Evolutionary conservation across 768 basidiomycete genomes (phyloP).

Genomic region (Ephemerocybe angulata): DNA sequence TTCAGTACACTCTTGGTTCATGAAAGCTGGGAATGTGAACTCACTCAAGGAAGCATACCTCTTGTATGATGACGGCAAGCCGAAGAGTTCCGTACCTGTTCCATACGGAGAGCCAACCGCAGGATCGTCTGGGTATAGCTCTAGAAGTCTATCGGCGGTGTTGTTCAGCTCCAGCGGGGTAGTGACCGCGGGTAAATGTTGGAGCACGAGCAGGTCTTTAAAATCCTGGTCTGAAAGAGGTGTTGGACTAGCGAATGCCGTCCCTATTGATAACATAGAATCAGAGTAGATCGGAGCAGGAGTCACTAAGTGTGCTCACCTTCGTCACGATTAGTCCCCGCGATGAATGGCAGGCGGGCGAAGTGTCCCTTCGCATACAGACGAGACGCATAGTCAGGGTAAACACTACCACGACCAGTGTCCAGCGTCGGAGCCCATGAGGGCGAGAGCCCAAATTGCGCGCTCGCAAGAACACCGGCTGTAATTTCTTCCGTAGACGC

Average conservation of each 20-base stretch:
- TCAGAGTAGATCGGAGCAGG: background rate
- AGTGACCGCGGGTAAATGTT: constrained; percentile 25
- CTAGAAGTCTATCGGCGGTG: constrained; percentile 24
- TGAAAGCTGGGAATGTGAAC: background rate
- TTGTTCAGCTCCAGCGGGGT: constrained; percentile 13
- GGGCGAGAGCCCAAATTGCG: constrained; percentile 18
- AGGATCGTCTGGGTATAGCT: constrained; percentile 40
- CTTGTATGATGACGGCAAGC: constrained; percentile 23
- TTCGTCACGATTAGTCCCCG: constrained; percentile 44
- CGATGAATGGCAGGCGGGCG: constrained; percentile 41
- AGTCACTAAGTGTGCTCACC: constrained; percentile 31
- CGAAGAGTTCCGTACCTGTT: constrained; percentile 31
- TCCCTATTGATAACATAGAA: background rate
- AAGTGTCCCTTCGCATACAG: constrained; percentile 25
- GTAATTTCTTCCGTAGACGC: constrained; percentile 22
- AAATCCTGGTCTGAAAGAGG: background rate
- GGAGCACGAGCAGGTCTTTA: background rate
- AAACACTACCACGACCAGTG: constrained; percentile 32
- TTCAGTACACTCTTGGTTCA: background rate
- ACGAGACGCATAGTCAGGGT: constrained; percentile 36
- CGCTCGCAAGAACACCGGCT: constrained; percentile 14
- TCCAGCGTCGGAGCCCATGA: constrained; percentile 42
- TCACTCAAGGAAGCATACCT: constrained; percentile 28
- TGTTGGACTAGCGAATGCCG: background rate
- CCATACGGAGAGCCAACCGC: constrained; percentile 42